Conservation (phyloP, 1,284 basidiomycete species). For the Abortiporus biennis region DNA sequence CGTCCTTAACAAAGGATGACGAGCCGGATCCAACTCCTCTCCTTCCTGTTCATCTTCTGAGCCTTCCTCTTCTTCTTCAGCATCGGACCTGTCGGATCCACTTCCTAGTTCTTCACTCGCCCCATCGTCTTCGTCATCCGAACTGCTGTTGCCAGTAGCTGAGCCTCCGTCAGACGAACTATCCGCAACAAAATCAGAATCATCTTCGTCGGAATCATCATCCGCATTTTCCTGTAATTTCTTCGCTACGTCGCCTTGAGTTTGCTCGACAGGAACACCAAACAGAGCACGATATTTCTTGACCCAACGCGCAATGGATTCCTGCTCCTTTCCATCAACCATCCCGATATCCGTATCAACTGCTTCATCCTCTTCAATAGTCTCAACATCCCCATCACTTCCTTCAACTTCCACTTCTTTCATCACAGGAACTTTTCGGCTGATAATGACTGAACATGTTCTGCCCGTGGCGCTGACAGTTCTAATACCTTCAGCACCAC, state of each 20-base stretch:
- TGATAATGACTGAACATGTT: constrained; percentile 57
- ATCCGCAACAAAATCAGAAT: constrained; percentile 40
- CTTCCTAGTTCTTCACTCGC: constrained; percentile 15
- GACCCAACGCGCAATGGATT: constrained; percentile 60
- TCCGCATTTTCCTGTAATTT: constrained; percentile 27
- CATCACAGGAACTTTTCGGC: constrained; percentile 29
- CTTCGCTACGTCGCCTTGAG: constrained; percentile 6
- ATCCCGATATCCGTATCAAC: constrained; percentile 63
- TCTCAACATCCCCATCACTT: constrained; percentile 17
- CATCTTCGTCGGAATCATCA: constrained; percentile 45
- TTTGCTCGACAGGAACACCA: constrained; percentile 30
- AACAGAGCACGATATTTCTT: constrained; percentile 50
- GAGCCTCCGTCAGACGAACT: constrained; percentile 24
- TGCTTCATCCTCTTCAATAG: constrained; percentile 31
- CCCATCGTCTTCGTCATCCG: constrained; percentile 20
- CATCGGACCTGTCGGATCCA: constrained; percentile 15
- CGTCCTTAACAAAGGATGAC: constrained; percentile 59
- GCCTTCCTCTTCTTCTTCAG: constrained; percentile 18
- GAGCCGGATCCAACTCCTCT: constrained; percentile 43
- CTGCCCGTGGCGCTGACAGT: constrained; percentile 61
- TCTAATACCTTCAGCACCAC: constrained; percentile 39
- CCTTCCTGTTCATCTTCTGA: constrained; percentile 27
- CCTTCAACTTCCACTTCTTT: constrained; percentile 19
- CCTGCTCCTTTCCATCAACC: constrained; percentile 64
- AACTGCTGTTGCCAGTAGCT: constrained; percentile 19